Conservation (phyloP, 768 basidiomycete species). For the Cubamyces lactineus region DNA sequence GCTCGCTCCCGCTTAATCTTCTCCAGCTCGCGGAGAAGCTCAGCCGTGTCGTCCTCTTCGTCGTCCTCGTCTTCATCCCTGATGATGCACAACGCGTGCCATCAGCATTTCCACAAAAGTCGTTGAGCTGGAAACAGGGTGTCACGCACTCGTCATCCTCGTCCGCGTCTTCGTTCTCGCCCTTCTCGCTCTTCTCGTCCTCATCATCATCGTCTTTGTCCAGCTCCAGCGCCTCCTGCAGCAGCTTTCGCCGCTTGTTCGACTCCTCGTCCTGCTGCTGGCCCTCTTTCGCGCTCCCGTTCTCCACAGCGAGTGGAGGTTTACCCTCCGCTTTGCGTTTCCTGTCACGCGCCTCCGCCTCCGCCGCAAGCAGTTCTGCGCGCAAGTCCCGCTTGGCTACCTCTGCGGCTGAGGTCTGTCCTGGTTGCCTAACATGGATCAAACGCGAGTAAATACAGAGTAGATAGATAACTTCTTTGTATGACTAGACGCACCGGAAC, state of each 20-base stretch:
- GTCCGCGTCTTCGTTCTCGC: slow-evolving; percentile 39
- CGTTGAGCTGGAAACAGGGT: not conserved
- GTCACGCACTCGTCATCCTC: slow-evolving; percentile 49
- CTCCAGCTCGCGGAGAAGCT: slow-evolving; percentile 93
- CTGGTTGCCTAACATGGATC: slow-evolving; percentile 68
- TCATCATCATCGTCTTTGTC: slow-evolving; percentile 91
- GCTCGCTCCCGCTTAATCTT: slow-evolving; percentile 97
- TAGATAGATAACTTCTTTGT: not conserved
- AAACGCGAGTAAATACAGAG: not conserved
- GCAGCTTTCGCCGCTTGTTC: slow-evolving; percentile 82
- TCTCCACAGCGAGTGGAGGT: slow-evolving; percentile 41
- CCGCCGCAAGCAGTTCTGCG: slow-evolving; percentile 81
- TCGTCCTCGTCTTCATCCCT: slow-evolving; percentile 49
- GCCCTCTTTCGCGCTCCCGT: slow-evolving; percentile 42
- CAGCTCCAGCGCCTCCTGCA: slow-evolving; percentile 84
- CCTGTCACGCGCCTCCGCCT: slow-evolving; percentile 84
- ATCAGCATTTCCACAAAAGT: not conserved
- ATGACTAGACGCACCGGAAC: slow-evolving; percentile 71
- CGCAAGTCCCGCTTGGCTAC: slow-evolving; percentile 80
- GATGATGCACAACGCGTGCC: not conserved
- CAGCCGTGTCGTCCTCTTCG: slow-evolving; percentile 91
- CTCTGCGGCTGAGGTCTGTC: slow-evolving; percentile 82
- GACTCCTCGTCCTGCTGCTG: slow-evolving; percentile 60
- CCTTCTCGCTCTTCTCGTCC: slow-evolving; percentile 43
- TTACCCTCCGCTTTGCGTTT: slow-evolving; percentile 90